Base-by-base conservation (phyloP, 2,329 filamentous ascomycete genomes). In the Ophiostoma piceae region DNA sequence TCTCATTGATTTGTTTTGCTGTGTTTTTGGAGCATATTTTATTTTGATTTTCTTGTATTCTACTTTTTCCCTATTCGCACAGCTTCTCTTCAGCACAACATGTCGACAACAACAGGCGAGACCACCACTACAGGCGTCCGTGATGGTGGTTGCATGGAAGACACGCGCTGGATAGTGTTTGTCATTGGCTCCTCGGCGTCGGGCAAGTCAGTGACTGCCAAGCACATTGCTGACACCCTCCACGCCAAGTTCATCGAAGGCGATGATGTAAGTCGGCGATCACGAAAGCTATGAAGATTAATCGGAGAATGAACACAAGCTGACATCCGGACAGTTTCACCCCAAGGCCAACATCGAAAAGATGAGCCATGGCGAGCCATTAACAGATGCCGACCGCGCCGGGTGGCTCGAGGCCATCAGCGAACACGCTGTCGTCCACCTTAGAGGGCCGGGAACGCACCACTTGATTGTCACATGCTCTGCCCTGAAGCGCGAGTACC, bases 381-480 rank as follows among this genome's bases (percentile, higher is more conserved):
- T 94, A 11, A 91, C 87, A 68, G 91, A 93, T 76, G 85, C 84
- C 64, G 91, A 94, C 78, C 87, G 91, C 70, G 91, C 89, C 87
- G 90, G 91, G 79, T 94, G 91, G 91, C 85, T 93, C 60, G 84
- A 85, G 73, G 81, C 81, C 8, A 82, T 90, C 1, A 85, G 85
- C 71, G 81, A 86, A 73, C 83, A 81, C 74, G 79, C 81, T 67
- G 75, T 81, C 6, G 72, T 74, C 47, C 77, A 78, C 43, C 77
- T 83, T 70, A 75, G 79, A 60, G 76, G 75, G 66, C 79, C 80
- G 8, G 70, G 72, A 19, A 80, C 83, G 2, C 78, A 82, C 35
- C 84, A 89, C 51, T 89, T 92, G 32, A 87, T 93, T 68, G 85
- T 93, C 69, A 92, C 90, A 67, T 94, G 91, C 81, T 92, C 89